A percentile compares a stretch with the other conserved stretches of the same genome.
Conservation (phyloP, 179 eudicot species). For the Beta macrorhiza region DNA sequence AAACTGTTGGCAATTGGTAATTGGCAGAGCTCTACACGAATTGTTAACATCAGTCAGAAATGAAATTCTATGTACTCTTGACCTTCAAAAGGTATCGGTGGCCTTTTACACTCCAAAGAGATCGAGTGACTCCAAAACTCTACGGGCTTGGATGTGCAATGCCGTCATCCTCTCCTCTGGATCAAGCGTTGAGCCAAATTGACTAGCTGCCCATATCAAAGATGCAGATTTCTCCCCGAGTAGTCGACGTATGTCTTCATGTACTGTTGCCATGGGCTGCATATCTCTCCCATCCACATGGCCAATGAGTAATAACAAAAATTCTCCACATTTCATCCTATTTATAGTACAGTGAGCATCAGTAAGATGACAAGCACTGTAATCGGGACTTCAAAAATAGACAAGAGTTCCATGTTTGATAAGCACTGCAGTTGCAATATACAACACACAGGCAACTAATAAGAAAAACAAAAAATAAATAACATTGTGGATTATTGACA, state of each 20-base stretch:
- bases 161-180: constrained; percentile 87
- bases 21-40: not conserved
- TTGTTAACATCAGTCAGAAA: not conserved
- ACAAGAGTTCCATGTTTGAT: not conserved
- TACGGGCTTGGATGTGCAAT: constrained; percentile 87
- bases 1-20: not conserved
- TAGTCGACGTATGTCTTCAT: constrained; percentile 74
- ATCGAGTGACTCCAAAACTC: constrained; percentile 84
- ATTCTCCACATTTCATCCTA: constrained; percentile 94
- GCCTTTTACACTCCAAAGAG: constrained; percentile 48
- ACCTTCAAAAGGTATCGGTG: not conserved
- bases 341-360: constrained; percentile 18
- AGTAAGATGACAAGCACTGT: not conserved
- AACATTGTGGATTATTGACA: not conserved
- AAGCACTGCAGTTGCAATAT: not conserved
- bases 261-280: constrained; percentile 69
- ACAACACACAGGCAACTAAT: not conserved
- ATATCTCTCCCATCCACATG: constrained; percentile 80
- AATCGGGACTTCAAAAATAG: not conserved
- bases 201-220: constrained; percentile 95
- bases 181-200: constrained; percentile 91
- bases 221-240: constrained; percentile 94
- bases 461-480: not conserved
- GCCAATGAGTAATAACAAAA: constrained; percentile 82
- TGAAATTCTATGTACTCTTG: constrained; percentile 14